Evolutionary conservation across 768 basidiomycete species (phyloP).

Genomic region (Russula lepida): DNA sequence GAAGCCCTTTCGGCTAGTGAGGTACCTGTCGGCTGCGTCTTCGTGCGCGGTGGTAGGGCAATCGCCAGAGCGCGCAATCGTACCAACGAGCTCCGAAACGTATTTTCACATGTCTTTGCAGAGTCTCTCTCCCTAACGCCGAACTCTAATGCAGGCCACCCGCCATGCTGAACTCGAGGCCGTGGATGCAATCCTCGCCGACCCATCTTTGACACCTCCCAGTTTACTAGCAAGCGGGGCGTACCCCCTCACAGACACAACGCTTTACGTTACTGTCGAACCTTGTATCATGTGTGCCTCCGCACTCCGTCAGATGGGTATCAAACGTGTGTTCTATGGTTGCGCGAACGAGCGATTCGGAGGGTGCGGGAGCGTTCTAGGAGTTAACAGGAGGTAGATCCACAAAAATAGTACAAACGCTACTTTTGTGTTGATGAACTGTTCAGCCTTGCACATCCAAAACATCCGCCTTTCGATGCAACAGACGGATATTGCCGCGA

Average conservation of each 20-base stretch:
- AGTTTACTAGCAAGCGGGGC: conserved; percentile 22
- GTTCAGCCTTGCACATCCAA: conserved; percentile 58
- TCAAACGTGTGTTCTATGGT: conserved; percentile 85
- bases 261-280: conserved; percentile 95
- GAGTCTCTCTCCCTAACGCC: conserved; percentile 6
- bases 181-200: conserved; percentile 76
- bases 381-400: conserved; percentile 68
- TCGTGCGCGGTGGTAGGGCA: conserved; percentile 66
- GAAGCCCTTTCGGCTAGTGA: conserved; percentile 81
- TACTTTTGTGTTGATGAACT: neutral
- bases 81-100: conserved; percentile 91
- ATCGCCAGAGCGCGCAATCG: conserved; percentile 87
- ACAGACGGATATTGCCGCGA: conserved; percentile 42
- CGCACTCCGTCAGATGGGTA: conserved; percentile 87
- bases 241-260: conserved; percentile 70
- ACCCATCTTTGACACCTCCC: conserved; percentile 47
- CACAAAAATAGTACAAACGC: neutral
- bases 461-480: conserved; percentile 66
- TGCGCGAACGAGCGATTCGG: conserved; percentile 96
- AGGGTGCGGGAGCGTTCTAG: conserved; percentile 90
- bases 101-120: conserved; percentile 29
- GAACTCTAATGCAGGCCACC: conserved; percentile 58
- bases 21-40: conserved; percentile 96
- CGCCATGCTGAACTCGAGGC: conserved; percentile 97
- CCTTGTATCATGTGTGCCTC: conserved; percentile 99